These are phyloP conservation scores for Xylaria sp. DNA, from an alignment of 2,329 filamentous ascomycete species.

Conservation along the genomic window DNA sequence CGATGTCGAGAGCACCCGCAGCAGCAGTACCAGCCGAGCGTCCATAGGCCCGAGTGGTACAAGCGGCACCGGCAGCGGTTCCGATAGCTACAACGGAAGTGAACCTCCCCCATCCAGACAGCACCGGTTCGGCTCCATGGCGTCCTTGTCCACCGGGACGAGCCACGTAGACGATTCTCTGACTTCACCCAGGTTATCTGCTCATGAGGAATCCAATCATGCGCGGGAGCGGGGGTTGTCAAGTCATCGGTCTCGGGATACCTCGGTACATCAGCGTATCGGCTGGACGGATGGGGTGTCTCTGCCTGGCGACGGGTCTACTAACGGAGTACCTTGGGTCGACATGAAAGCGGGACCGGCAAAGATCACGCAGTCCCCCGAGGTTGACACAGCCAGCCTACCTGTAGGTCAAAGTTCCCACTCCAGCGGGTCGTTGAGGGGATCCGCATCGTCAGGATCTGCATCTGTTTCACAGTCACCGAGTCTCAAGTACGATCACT, in stretches of 20 bases:
- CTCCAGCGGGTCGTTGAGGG: slow-evolving; percentile 2
- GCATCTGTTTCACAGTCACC: slow-evolving; percentile 34
- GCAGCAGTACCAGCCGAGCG: slow-evolving; percentile 39
- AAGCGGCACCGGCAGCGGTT: slow-evolving; percentile 42
- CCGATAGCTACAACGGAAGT: slow-evolving; percentile 44
- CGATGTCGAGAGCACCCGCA: slow-evolving; percentile 35
- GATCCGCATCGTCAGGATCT: slow-evolving; percentile 22
- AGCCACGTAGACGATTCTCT: slow-evolving; percentile 39
- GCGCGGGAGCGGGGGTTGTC: slow-evolving; percentile 27
- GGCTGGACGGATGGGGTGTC: slow-evolving; percentile 23
- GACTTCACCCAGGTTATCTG: slow-evolving; percentile 38
- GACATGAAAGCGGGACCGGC: slow-evolving; percentile 24
- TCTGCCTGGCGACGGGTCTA: slow-evolving; percentile 16
- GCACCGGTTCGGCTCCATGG: slow-evolving; percentile 44
- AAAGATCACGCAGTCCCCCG: slow-evolving; percentile 25
- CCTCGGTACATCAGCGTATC: slow-evolving; percentile 21
- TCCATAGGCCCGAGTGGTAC: slow-evolving; percentile 37
- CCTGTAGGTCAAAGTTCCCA: slow-evolving; percentile 14
- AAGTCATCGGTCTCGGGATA: slow-evolving; percentile 28
- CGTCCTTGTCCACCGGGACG: slow-evolving; percentile 37
- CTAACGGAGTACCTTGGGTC: slow-evolving; percentile 20
- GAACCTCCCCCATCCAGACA: slow-evolving; percentile 44
- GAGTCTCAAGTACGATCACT: slow-evolving; percentile 39
- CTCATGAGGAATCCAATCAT: slow-evolving; percentile 32
- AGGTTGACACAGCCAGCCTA: slow-evolving; percentile 21